phyloP scores from a whole-genome alignment of 1,139 yeast genomes.

The Hyphopichia wangnamkhiaoensis region DNA sequence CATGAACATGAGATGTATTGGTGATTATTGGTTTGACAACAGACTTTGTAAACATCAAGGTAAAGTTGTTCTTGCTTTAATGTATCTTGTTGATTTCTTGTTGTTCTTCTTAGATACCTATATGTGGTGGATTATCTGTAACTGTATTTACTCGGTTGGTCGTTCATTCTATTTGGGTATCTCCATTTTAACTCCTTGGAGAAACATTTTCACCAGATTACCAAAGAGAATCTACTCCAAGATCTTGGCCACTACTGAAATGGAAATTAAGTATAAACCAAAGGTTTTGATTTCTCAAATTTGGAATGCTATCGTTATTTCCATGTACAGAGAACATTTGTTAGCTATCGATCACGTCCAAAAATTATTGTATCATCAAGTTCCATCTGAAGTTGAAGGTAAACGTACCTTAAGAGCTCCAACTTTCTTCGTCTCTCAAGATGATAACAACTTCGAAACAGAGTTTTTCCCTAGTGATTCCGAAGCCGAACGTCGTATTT shows the following conservation, averaged over 20 bases:
- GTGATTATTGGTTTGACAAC: constrained; percentile 87
- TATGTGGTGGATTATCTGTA: constrained; percentile 96
- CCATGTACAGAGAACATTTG: constrained; percentile 98
- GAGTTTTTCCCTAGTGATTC: constrained; percentile 96
- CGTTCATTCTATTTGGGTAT: constrained; percentile 98
- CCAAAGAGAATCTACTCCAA: constrained; percentile 98
- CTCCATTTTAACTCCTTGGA: constrained; percentile 98
- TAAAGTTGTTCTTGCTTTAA: constrained; percentile 83
- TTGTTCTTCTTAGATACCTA: constrained; percentile 98
- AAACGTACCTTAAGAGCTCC: constrained; percentile 98
- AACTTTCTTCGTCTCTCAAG: constrained; percentile 96
- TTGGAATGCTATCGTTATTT: constrained; percentile 97
- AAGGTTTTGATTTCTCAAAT: constrained; percentile 97
- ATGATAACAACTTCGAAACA: constrained; percentile 90
- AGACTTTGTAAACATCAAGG: constrained; percentile 81
- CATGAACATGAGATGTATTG: constrained; percentile 56
- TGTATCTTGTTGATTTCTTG: constrained; percentile 88
- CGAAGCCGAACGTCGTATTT: constrained; percentile 98
- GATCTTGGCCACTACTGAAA: constrained; percentile 95
- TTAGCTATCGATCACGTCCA: constrained; percentile 98
- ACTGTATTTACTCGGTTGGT: constrained; percentile 93
- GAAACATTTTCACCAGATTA: constrained; percentile 94
- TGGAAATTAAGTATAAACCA: constrained; percentile 98
- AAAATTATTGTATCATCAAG: constrained; percentile 94
- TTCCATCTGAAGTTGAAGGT: constrained; percentile 95